Evolutionary conservation across 768 basidiomycete species (phyloP).

Genomic region (Lentinula edodes): DNA sequence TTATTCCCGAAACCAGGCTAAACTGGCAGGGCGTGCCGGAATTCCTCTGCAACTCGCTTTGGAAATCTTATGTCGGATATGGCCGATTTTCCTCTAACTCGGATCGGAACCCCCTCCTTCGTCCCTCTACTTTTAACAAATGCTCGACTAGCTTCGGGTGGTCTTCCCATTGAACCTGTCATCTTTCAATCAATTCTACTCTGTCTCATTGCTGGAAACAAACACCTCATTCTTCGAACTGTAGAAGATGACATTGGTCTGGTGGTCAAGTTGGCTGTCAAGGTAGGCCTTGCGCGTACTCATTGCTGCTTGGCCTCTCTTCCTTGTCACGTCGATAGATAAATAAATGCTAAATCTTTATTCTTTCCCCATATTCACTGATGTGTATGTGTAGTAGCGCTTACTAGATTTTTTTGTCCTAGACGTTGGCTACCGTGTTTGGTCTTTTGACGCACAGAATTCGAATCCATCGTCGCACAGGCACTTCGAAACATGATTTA

Average conservation of each 20-base stretch:
- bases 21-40: no score
- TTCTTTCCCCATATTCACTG: not conserved
- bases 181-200: slow-evolving; percentile 64
- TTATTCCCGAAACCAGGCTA: not conserved
- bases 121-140: slow-evolving; percentile 44
- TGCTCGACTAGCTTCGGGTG: slow-evolving; percentile 32
- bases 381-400: not conserved
- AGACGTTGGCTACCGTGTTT: slow-evolving; percentile 60
- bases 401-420: slow-evolving; percentile 6
- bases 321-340: no score
- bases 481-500: not conserved
- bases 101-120: slow-evolving; percentile 38
- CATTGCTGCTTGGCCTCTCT: not conserved
- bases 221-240: slow-evolving; percentile 60
- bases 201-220: slow-evolving; percentile 56
- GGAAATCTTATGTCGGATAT: slow-evolving; percentile 7
- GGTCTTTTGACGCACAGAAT: slow-evolving; percentile 30
- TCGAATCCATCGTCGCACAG: not conserved
- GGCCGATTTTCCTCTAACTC: slow-evolving; percentile 21
- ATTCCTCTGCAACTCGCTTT: not conserved
- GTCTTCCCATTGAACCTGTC: slow-evolving; percentile 54
- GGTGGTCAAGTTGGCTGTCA: slow-evolving; percentile 50
- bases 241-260: slow-evolving; percentile 58
- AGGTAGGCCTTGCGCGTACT: slow-evolving; percentile 33
- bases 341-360: not conserved